Percentiles rank a stretch among this genome's conserved stretches.
Evolutionary conservation across 2,329 filamentous ascomycete genomes (phyloP).

Genomic region (Coniochaeta sp.): DNA sequence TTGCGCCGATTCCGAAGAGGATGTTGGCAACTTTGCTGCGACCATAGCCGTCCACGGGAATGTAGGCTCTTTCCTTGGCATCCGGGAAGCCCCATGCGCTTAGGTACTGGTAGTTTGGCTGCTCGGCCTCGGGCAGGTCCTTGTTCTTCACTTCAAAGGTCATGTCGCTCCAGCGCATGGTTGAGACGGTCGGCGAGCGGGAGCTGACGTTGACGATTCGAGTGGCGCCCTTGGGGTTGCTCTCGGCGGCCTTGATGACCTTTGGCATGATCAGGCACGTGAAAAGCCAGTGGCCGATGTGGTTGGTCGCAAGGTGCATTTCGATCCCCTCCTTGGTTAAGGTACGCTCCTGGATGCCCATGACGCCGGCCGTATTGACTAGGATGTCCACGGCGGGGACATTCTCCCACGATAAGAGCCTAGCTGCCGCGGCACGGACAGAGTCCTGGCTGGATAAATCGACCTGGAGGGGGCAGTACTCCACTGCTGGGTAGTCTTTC

Average conservation of each 20-base stretch:
- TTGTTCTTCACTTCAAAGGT: background rate
- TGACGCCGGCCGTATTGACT: constrained; percentile 3
- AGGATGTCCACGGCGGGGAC: background rate
- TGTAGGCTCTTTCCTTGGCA: constrained; percentile 5
- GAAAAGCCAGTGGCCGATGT: constrained; percentile 1
- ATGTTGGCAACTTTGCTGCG: constrained; percentile 44
- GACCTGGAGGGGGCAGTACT: background rate
- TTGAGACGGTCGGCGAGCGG: background rate
- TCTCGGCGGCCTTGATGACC: constrained; percentile 4
- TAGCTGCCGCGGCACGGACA: background rate
- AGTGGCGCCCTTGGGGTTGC: constrained; percentile 22
- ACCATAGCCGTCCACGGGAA: constrained; percentile 30
- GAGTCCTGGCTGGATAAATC: background rate
- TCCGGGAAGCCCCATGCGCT: background rate
- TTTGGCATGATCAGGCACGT: constrained; percentile 10
- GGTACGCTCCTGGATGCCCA: constrained; percentile 5
- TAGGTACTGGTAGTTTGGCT: background rate
- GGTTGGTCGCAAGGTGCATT: constrained; percentile 12
- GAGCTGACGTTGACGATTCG: constrained; percentile 32
- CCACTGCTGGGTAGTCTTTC: background rate
- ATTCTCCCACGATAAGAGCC: background rate
- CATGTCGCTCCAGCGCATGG: background rate
- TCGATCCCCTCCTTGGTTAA: constrained; percentile 11
- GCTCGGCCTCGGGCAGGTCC: background rate
- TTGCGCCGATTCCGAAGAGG: constrained; percentile 36